These are phyloP conservation scores for Oryza nivara DNA, from an alignment of 176 grass and related monocot genomes.

Conservation along the genomic window DNA sequence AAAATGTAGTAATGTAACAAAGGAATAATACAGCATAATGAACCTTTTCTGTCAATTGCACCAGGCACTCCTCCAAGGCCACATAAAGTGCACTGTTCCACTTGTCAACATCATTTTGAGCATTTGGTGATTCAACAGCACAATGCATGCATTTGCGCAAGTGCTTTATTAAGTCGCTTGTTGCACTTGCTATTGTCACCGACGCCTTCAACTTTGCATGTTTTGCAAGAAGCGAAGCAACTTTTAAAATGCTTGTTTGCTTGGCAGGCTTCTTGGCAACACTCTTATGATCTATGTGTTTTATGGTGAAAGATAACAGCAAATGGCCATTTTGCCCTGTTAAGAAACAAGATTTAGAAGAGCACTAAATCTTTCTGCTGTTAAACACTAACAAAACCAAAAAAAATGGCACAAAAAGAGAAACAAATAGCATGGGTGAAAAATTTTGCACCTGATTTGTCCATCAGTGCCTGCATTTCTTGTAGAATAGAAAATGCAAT, in stretches of 20 bases:
- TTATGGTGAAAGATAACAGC: conserved; percentile 85
- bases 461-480: conserved; percentile 85
- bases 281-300: conserved; percentile 89
- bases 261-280: conserved; percentile 66
- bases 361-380: conserved; percentile 9
- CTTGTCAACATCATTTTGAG: conserved; percentile 46
- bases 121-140: conserved; percentile 83
- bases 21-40: conserved; percentile 28
- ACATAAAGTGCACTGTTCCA: conserved; percentile 71
- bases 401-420: neutral
- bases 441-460: conserved; percentile 72
- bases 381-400: conserved; percentile 5
- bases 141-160: conserved; percentile 92
- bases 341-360: conserved; percentile 32
- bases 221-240: conserved; percentile 75
- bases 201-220: conserved; percentile 74
- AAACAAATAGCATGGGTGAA: conserved; percentile 51
- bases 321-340: conserved; percentile 79
- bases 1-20: conserved; percentile 33
- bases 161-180: conserved; percentile 83
- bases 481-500: conserved; percentile 85
- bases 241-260: conserved; percentile 85
- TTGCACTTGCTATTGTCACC: conserved; percentile 73
- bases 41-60: conserved; percentile 84
- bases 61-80: conserved; percentile 81